These are phyloP conservation scores for Rhodotorula sp. DNA, from an alignment of 1,284 basidiomycete species.

Conservation along the genomic window DNA sequence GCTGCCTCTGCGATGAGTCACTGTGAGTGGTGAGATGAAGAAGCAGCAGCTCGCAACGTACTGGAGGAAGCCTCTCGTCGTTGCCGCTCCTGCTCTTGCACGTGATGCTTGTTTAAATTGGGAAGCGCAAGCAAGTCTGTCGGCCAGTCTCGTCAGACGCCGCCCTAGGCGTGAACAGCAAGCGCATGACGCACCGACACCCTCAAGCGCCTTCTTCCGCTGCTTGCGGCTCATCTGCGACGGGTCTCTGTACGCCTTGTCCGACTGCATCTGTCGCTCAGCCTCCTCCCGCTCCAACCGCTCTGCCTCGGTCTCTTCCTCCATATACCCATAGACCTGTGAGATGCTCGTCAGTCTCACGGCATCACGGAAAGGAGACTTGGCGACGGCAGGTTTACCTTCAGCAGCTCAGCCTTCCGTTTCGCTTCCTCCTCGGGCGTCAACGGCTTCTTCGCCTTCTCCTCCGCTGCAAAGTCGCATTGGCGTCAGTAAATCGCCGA, in stretches of 20 bases:
- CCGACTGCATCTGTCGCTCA: not conserved
- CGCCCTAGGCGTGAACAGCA: not conserved
- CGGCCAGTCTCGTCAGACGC: not conserved
- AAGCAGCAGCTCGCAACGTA: not conserved
- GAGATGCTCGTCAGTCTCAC: not conserved
- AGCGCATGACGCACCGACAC: conserved; percentile 24
- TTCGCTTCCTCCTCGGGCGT: conserved; percentile 30
- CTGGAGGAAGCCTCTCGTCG: not conserved
- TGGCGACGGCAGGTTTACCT: conserved; percentile 19
- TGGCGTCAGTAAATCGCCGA: rapidly evolving
- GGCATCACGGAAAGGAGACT: not conserved
- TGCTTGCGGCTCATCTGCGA: conserved; percentile 30
- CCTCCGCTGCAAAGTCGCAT: not conserved
- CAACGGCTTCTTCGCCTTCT: conserved; percentile 4
- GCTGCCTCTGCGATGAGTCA: conserved; percentile 23
- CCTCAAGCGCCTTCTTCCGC: conserved; percentile 38
- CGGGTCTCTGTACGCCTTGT: conserved; percentile 23
- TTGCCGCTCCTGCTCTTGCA: conserved; percentile 17
- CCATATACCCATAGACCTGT: conserved; percentile 34
- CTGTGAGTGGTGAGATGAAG: too few species aligned
- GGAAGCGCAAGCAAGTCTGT: conserved; percentile 35
- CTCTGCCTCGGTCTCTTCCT: conserved; percentile 27
- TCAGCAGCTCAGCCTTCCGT: conserved; percentile 26
- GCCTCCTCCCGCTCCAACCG: conserved; percentile 1
- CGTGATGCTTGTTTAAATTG: conserved; percentile 35